Conservation (phyloP, 805 yeast species). For the Zygosaccharomyces rouxii region DNA sequence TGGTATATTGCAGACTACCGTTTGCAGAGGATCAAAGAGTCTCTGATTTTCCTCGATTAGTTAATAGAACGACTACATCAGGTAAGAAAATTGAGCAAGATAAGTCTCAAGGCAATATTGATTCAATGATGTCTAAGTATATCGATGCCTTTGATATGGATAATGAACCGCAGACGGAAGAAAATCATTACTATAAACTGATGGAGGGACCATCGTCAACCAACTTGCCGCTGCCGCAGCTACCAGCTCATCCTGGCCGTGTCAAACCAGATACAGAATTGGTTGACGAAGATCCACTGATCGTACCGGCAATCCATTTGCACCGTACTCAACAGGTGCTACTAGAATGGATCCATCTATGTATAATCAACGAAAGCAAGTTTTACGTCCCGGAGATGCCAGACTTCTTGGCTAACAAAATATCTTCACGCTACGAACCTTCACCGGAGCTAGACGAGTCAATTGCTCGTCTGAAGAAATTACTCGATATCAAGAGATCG, state of each 20-base stretch:
- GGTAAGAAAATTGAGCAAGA: conserved; percentile 20
- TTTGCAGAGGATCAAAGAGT: conserved; percentile 70
- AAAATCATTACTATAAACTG: conserved; percentile 9
- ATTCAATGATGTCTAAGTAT: conserved; percentile 41
- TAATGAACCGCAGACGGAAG: conserved; percentile 1
- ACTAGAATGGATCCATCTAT: conserved; percentile 26
- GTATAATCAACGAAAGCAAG: conserved; percentile 15
- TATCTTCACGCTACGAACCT: conserved; percentile 15
- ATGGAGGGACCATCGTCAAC: conserved; percentile 19
- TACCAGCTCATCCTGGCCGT: neutral
- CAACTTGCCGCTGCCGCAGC: conserved; percentile 24
- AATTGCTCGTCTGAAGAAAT: conserved; percentile 10
- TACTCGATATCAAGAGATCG: conserved; percentile 20
- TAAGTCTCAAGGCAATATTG: conserved; percentile 39
- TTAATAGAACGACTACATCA: conserved; percentile 33
- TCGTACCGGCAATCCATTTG: conserved; percentile 32
- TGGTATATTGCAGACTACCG: conserved; percentile 57
- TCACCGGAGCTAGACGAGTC: conserved; percentile 10
- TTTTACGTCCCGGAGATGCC: conserved; percentile 32
- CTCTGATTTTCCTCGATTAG: conserved; percentile 46
- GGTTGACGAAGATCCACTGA: conserved; percentile 15
- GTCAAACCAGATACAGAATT: neutral
- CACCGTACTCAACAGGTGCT: conserved; percentile 29
- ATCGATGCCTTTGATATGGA: conserved; percentile 45
- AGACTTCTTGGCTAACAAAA: conserved; percentile 17